phyloP scores from a whole-genome alignment of 805 yeast genomes.

The Kazachstania martiniae region DNA sequence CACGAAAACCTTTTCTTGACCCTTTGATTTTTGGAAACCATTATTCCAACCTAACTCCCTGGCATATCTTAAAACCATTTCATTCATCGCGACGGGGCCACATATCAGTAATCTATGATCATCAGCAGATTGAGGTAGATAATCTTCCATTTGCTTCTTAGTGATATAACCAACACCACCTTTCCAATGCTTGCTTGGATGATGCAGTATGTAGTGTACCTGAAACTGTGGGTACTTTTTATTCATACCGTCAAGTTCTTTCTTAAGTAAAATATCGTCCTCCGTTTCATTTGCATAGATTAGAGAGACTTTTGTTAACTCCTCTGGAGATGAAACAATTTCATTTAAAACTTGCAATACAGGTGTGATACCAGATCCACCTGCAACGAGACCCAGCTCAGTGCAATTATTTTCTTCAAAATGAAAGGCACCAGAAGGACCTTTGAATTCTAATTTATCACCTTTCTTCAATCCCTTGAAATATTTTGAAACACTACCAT shows the following conservation, averaged over 20 bases:
- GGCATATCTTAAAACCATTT: slow-evolving; percentile 37
- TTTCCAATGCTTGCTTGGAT: slow-evolving; percentile 41
- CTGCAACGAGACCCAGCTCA: slow-evolving; percentile 62
- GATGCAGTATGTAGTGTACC: slow-evolving; percentile 46
- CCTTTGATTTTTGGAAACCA: slow-evolving; percentile 14
- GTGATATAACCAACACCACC: slow-evolving; percentile 55
- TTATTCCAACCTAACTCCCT: slow-evolving; percentile 50
- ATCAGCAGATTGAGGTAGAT: slow-evolving; percentile 39
- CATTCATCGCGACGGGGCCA: slow-evolving; percentile 67
- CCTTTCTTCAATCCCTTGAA: slow-evolving; percentile 56
- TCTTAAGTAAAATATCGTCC: slow-evolving; percentile 62
- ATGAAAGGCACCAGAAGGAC: slow-evolving; percentile 66
- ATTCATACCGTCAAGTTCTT: slow-evolving; percentile 60
- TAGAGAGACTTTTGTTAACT: slow-evolving; percentile 46
- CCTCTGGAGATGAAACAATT: slow-evolving; percentile 59
- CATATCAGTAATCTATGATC: slow-evolving; percentile 53
- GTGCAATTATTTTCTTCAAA: slow-evolving; percentile 30
- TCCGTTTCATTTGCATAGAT: slow-evolving; percentile 66
- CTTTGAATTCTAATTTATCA: slow-evolving; percentile 57
- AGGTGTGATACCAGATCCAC: slow-evolving; percentile 87
- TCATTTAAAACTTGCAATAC: slow-evolving; percentile 68
- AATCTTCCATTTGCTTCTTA: slow-evolving; percentile 43
- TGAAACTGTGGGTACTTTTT: slow-evolving; percentile 50
- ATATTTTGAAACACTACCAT: slow-evolving; percentile 55
- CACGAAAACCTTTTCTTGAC: slow-evolving; percentile 5